Evolutionary conservation across 164 flowering plant species (phyloP).

Genomic region (grape (Vitis vinifera)): ASM3070453v1 NC_081810.1:22378501-22379000

Average conservation of each 20-base stretch:
- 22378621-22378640: too few species aligned
- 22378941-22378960: too few species aligned
- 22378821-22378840: constrained; percentile 5
- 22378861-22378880: constrained; percentile 16
- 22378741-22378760: constrained; percentile 23
- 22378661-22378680: background rate
- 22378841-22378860: constrained; percentile 2
- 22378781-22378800: constrained; percentile 67
- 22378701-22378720: constrained; percentile 20
- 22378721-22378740: constrained; percentile 67
- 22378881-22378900: background rate
- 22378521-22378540: too few species aligned
- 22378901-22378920: background rate
- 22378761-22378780: constrained; percentile 55
- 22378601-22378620: too few species aligned
- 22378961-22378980: too few species aligned
- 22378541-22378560: too few species aligned
- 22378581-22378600: too few species aligned
- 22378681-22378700: too few species aligned
- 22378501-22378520: too few species aligned
- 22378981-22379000: too few species aligned
- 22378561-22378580: too few species aligned
- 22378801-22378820: constrained; percentile 8
- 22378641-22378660: background rate
- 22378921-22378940: too few species aligned